These are phyloP conservation scores for Vigna nakashimae DNA, from an alignment of 306 rosid genomes.

Conservation along the genomic window DNA sequence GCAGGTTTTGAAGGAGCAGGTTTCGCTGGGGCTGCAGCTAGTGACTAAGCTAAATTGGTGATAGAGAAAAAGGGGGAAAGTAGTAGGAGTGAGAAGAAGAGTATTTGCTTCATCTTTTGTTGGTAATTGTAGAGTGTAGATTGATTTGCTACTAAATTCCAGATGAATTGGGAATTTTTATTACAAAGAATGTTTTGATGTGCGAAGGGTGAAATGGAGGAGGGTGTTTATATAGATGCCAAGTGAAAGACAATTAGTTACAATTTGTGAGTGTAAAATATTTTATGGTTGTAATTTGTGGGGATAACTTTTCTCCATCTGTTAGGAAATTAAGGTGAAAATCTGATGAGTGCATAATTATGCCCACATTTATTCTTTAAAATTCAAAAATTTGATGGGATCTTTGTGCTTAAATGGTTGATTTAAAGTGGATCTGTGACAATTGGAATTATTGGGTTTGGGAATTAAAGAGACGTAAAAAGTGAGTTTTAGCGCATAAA, in stretches of 20 bases:
- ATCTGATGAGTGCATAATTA: no score
- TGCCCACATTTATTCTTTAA: no score
- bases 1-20: slow-evolving; percentile 46
- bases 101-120: slow-evolving; percentile 42
- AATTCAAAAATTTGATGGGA: no score
- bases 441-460: no score
- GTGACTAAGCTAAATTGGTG: slow-evolving; percentile 48
- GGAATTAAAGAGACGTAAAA: no score
- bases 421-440: no score
- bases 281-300: background rate
- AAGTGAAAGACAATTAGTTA: background rate
- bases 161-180: slow-evolving; percentile 2
- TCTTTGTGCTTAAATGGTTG: no score
- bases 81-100: slow-evolving; percentile 44
- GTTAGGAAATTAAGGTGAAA: slow-evolving; percentile 2
- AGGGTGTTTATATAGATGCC: slow-evolving; percentile 46
- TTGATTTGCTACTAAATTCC: background rate
- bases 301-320: background rate
- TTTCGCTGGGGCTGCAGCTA: slow-evolving; percentile 54
- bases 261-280: no score
- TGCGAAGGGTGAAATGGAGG: slow-evolving; percentile 14
- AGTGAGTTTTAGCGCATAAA: no score
- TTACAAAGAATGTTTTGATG: slow-evolving; percentile 36
- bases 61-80: slow-evolving; percentile 34
- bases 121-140: background rate